phyloP scores from a whole-genome alignment of 106 monocot species.

The Vanilla planifolia region DNA sequence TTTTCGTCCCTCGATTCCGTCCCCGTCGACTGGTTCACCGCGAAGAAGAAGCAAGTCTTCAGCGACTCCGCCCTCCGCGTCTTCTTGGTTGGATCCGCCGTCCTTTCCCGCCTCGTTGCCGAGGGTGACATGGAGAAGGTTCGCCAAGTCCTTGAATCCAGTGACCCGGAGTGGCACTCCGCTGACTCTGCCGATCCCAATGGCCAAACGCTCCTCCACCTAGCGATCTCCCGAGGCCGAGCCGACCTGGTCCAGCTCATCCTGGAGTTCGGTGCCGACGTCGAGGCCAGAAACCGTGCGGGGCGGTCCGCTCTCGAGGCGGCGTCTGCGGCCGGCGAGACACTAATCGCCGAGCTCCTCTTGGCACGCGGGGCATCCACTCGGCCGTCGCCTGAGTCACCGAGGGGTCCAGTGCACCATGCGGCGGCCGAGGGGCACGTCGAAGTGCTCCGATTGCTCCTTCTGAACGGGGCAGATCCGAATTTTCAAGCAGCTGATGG shows the following conservation, averaged over 20 bases:
- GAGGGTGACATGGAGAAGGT: conserved; percentile 29
- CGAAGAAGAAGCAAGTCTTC: conserved; percentile 53
- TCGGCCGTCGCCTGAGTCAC: conserved; percentile 6
- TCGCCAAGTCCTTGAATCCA: conserved; percentile 31
- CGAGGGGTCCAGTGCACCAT: conserved; percentile 28
- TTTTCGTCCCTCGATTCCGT: conserved; percentile 21
- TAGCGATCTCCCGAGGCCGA: conserved; percentile 22
- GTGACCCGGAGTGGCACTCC: conserved; percentile 36
- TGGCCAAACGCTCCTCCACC: conserved; percentile 28
- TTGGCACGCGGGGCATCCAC: conserved; percentile 22
- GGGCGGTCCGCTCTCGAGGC: conserved; percentile 37
- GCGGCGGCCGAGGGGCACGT: conserved; percentile 28
- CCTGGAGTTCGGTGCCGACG: conserved; percentile 33
- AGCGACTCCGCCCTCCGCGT: conserved; percentile 22
- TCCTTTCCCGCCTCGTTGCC: conserved; percentile 23
- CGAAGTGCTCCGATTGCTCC: conserved; percentile 32
- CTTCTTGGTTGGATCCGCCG: conserved; percentile 36
- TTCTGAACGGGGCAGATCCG: conserved; percentile 21
- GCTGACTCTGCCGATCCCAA: conserved; percentile 24
- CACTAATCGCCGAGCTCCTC: conserved; percentile 31
- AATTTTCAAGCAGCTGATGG: conserved; percentile 28
- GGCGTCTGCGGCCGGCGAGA: conserved; percentile 26
- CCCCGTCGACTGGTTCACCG: conserved; percentile 42
- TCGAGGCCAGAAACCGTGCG: conserved; percentile 17
- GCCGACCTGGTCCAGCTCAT: conserved; percentile 43